Percentiles rank a stretch among this genome's conserved stretches.
phyloP scores from a whole-genome alignment of 129 eudicot genomes.

The Dittrichia graveolens region DNA sequence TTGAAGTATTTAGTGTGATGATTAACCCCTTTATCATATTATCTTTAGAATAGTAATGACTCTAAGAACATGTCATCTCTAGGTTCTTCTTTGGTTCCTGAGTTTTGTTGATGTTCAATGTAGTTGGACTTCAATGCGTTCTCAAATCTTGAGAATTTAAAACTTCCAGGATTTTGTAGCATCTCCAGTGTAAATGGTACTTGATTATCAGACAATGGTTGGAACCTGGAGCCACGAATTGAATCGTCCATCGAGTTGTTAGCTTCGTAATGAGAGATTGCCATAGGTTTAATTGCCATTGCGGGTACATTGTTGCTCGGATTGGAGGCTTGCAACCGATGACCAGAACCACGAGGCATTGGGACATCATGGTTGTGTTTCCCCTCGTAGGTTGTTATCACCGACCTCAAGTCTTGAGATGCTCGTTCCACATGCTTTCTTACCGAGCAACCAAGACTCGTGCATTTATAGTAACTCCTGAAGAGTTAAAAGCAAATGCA shows the following conservation, averaged over 20 bases:
- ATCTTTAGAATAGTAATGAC: conserved; percentile 50
- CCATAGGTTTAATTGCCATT: conserved; percentile 55
- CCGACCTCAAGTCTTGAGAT: conserved; percentile 63
- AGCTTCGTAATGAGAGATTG: conserved; percentile 38
- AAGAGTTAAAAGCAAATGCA: not conserved
- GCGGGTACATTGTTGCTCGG: conserved; percentile 35
- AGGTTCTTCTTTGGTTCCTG: conserved; percentile 68
- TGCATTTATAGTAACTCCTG: conserved; percentile 98
- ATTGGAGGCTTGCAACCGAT: conserved; percentile 38
- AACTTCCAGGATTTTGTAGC: conserved; percentile 52
- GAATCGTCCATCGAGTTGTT: conserved; percentile 37
- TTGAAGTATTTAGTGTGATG: conserved; percentile 21
- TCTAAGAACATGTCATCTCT: conserved; percentile 66
- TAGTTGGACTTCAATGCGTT: conserved; percentile 48
- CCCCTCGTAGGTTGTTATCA: conserved; percentile 92
- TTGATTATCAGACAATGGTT: conserved; percentile 36
- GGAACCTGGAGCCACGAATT: conserved; percentile 28
- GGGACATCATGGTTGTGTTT: conserved; percentile 96
- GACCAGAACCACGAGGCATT: conserved; percentile 81
- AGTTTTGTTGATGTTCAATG: conserved; percentile 36
- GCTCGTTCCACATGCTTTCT: conserved; percentile 94
- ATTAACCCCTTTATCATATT: conserved; percentile 8
- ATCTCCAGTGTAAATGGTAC: conserved; percentile 59
- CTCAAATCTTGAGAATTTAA: conserved; percentile 49
- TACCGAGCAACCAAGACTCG: conserved; percentile 66